Evolutionary conservation across 352 stramenopile species (phyloP), one percentile per base, ranked within the genome.

Genomic region (Globisporangium nagaii): DNA sequence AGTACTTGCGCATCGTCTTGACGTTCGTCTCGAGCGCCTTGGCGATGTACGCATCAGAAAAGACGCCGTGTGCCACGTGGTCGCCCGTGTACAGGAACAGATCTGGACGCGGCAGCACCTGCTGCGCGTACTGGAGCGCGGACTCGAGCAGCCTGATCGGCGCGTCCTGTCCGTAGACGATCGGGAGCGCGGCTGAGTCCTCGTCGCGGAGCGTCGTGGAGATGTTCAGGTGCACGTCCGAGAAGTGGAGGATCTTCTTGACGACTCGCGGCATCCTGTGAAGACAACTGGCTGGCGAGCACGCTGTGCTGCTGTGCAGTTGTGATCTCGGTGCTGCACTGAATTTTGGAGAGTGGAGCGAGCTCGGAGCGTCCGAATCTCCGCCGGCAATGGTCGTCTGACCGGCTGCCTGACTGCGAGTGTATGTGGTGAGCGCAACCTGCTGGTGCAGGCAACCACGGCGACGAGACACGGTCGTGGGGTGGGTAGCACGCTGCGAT

Each of bases 71-170:
- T 12, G 66, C 78, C 3, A 71, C 78, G 60, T 88, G 73, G 56
- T 95, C 85, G n/a, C 85, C 85, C 24, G 85, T 93, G 60, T 89
- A 92, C 30, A 95, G 54, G 43, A 95, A 78, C 19, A 93, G 43
- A 24, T 92, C 74, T 0, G 85, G 85, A 11, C 78, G 43, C 12
- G 62, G 56, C 7, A 86, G 56, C 24, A 89, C 71, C 8, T 69
- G 47, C 53, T 81, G 48, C 11, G 83, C 85, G 50, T 84, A 86
- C 34, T 55, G 25, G 28, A 95, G 66, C 25, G 79, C 81, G 7
- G 83, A 89, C 41, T 89, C 68, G 1, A 95, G 63, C 22, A 95
- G 59, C 44, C 50, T 37, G 27, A 90, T 44, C 0, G 84, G 73
- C 2, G 79, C 63, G 54, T 92, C 79, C 17, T 66, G 53, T 27